Evolutionary conservation across 331 rosid genomes (phyloP).

Genomic region (Pyracantha coccinea): DNA sequence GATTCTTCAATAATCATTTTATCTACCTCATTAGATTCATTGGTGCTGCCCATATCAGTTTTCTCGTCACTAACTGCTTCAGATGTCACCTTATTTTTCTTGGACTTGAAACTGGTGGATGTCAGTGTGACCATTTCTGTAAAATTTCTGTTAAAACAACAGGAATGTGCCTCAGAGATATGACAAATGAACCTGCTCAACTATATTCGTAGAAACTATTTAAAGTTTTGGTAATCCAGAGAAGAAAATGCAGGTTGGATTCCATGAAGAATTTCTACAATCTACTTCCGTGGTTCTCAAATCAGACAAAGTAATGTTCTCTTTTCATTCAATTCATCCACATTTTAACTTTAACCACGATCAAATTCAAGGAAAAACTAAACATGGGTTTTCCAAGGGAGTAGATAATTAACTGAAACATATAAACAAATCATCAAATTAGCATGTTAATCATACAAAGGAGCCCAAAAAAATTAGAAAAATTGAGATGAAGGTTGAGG

Average conservation of each 20-base stretch:
- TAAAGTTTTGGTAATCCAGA: neutral
- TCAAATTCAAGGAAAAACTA: neutral
- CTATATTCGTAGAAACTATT: neutral
- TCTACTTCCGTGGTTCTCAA: neutral
- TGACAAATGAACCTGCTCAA: no score
- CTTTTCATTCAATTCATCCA: neutral
- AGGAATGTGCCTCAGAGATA: neutral
- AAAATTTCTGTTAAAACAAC: neutral
- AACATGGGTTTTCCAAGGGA: neutral
- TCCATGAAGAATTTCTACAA: neutral
- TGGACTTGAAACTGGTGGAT: slow-evolving; percentile 16
- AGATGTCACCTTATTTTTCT: slow-evolving; percentile 15
- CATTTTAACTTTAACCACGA: neutral
- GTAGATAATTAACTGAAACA: neutral
- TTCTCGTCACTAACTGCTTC: slow-evolving; percentile 27
- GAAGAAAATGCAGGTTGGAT: neutral
- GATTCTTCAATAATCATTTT: slow-evolving; percentile 15
- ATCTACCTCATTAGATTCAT: slow-evolving; percentile 13
- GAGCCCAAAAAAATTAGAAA: neutral
- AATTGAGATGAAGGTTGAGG: neutral
- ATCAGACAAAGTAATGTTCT: neutral
- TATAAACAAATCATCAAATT: neutral
- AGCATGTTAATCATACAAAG: neutral
- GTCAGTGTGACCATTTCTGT: slow-evolving; percentile 16
- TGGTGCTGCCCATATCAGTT: slow-evolving; percentile 6